phyloP scores from a whole-genome alignment of 2,329 filamentous ascomycete species.

The Fusarium foetens region DNA sequence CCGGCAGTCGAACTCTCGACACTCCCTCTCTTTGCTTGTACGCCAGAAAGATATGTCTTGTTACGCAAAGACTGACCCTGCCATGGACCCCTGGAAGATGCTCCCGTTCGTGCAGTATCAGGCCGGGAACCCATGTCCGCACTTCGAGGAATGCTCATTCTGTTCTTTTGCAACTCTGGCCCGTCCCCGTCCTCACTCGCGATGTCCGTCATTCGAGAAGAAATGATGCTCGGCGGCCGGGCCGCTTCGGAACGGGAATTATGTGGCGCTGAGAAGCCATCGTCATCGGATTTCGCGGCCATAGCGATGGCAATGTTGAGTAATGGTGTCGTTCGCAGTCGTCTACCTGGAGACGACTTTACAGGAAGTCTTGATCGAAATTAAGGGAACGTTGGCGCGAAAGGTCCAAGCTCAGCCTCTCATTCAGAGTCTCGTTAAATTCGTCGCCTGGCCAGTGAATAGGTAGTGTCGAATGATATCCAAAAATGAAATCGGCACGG shows the following conservation, averaged over 20 bases:
- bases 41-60: slow-evolving; percentile 54
- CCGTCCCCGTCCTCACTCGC: slow-evolving; percentile 66
- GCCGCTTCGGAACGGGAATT: slow-evolving; percentile 55
- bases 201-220: slow-evolving; percentile 76
- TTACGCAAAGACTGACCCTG: slow-evolving; percentile 66
- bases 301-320: slow-evolving; percentile 30
- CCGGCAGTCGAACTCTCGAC: slow-evolving; percentile 58
- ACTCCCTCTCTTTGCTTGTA: slow-evolving; percentile 58
- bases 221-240: slow-evolving; percentile 73
- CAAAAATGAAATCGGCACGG: slow-evolving; percentile 39
- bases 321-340: slow-evolving; percentile 30
- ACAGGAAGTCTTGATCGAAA: slow-evolving; percentile 12
- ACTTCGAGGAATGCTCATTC: slow-evolving; percentile 49
- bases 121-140: slow-evolving; percentile 62
- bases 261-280: slow-evolving; percentile 53
- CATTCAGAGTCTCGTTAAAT: slow-evolving; percentile 11
- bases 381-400: slow-evolving; percentile 19
- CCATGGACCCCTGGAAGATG: slow-evolving; percentile 58
- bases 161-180: slow-evolving; percentile 46
- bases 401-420: slow-evolving; percentile 1
- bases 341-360: slow-evolving; percentile 24
- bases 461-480: slow-evolving; percentile 21
- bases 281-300: slow-evolving; percentile 54
- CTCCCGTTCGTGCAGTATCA: slow-evolving; percentile 63
- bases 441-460: slow-evolving; percentile 8